phyloP scores from a whole-genome alignment of 1,139 yeast species.

The Lodderomyces elongisporus region DNA sequence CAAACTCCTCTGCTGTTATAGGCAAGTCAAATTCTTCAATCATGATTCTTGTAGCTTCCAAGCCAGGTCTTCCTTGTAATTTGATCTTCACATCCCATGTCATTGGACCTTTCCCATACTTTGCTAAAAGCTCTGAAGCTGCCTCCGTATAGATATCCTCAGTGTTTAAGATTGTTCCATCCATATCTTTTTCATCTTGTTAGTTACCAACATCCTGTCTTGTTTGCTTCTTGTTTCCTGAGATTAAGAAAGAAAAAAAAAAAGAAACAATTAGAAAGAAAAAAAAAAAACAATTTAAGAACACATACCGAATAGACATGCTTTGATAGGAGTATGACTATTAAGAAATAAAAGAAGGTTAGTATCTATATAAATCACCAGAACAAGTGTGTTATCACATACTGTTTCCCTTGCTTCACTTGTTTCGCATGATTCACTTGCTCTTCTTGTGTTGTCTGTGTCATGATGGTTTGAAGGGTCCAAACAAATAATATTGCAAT shows the following conservation, averaged over 20 bases:
- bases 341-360: not conserved
- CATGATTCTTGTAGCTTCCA: conserved; percentile 53
- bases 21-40: conserved; percentile 67
- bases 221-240: not conserved
- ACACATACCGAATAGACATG: conserved; percentile 83
- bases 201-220: no score
- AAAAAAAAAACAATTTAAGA: no score
- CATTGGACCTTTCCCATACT: conserved; percentile 69
- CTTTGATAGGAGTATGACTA: conserved; percentile 40
- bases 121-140: conserved; percentile 57
- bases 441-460: no score
- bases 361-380: no score
- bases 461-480: no score
- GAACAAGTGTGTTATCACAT: no score
- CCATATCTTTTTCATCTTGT: conserved; percentile 78
- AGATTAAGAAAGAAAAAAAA: not conserved
- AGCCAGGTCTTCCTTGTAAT: conserved; percentile 89
- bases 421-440: no score
- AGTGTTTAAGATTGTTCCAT: conserved; percentile 85
- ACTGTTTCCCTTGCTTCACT: no score
- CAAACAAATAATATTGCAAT: no score
- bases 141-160: conserved; percentile 87
- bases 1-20: conserved; percentile 58
- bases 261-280: not conserved
- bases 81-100: conserved; percentile 87